Evolutionary conservation across 2,329 filamentous ascomycete species (phyloP).

Genomic region (Tolypocladium capitatum): DNA sequence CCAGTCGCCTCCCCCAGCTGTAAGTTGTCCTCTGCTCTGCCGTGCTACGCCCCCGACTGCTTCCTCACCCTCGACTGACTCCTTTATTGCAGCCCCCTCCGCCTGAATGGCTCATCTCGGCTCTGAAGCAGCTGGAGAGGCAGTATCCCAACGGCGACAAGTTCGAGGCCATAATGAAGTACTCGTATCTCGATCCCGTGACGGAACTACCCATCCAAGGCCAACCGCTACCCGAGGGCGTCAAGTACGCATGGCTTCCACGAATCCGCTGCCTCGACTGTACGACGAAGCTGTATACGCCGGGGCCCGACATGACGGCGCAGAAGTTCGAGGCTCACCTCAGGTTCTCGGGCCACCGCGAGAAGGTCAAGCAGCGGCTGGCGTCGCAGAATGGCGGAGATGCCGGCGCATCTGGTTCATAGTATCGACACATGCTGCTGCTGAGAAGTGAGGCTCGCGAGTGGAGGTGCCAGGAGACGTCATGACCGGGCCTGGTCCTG

Average conservation of each 20-base stretch:
- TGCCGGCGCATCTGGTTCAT: constrained; percentile 2
- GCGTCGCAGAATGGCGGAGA: constrained; percentile 11
- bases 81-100: constrained; percentile 52
- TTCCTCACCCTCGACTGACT: constrained; percentile 6
- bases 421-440: neutral
- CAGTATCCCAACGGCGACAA: constrained; percentile 61
- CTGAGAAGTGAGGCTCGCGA: neutral
- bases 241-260: constrained; percentile 74
- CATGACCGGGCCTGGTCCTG: neutral
- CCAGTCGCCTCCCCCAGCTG: constrained; percentile 41
- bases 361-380: constrained; percentile 40
- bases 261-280: constrained; percentile 88
- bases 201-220: constrained; percentile 53
- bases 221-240: constrained; percentile 43
- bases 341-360: constrained; percentile 68
- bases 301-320: constrained; percentile 70
- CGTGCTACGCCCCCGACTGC: neutral
- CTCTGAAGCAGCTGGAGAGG: constrained; percentile 57
- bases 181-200: constrained; percentile 62
- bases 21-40: constrained; percentile 31
- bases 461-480: neutral
- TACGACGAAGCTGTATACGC: constrained; percentile 85
- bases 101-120: constrained; percentile 69
- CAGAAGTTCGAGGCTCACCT: constrained; percentile 90
- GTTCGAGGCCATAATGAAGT: constrained; percentile 87